phyloP scores from a whole-genome alignment of 441 rosid genomes.

The Hura crepitans region DNA sequence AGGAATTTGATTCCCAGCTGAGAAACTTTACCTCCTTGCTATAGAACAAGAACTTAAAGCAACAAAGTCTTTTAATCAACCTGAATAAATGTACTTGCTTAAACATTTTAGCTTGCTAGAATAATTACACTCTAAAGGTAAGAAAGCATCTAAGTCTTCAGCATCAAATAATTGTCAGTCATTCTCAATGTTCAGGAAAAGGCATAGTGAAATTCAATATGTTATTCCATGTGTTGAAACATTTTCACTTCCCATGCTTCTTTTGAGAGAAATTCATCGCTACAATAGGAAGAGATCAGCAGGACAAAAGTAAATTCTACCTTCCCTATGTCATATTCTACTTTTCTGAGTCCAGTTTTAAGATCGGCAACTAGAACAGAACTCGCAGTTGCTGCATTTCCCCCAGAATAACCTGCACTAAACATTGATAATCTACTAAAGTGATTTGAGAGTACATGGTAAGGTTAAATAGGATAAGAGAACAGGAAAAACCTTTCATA shows the following conservation, averaged over 20 bases:
- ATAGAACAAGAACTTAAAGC: background rate
- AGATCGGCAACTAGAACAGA: conserved; percentile 79
- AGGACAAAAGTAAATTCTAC: conserved; percentile 32
- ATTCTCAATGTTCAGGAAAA: background rate
- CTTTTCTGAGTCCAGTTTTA: conserved; percentile 63
- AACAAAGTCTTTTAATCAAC: background rate
- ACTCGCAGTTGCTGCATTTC: conserved; percentile 75
- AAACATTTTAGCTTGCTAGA: background rate
- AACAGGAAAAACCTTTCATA: conserved; percentile 51
- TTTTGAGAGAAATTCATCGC: background rate
- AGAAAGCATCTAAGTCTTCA: background rate
- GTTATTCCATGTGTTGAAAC: background rate
- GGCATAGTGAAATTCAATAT: background rate
- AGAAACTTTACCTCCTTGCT: background rate
- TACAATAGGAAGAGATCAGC: background rate
- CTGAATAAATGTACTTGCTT: background rate
- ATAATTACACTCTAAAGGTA: background rate
- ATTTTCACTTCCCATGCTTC: background rate
- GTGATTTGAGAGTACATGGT: conserved; percentile 14
- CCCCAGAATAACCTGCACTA: conserved; percentile 67
- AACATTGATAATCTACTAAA: conserved; percentile 5
- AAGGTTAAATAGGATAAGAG: conserved; percentile 4
- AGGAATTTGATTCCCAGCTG: background rate
- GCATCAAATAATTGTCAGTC: background rate
- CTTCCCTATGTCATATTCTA: conserved; percentile 79